Conservation (phyloP, 371 early-diverging fungal genomes). For the Chytridium lagenaria region DNA sequence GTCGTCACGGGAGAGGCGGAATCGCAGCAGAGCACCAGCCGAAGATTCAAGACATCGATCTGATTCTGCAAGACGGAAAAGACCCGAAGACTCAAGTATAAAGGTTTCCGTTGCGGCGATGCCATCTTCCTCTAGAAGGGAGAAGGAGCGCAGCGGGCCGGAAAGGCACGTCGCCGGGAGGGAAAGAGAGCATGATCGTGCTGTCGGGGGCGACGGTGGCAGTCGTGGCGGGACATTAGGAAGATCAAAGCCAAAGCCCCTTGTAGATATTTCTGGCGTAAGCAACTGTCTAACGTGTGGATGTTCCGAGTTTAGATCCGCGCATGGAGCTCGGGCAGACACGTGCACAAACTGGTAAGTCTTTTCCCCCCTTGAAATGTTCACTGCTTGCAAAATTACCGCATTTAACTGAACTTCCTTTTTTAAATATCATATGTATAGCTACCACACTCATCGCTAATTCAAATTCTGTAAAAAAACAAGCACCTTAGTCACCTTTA, state of each 20-base stretch:
- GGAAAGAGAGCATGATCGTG: conserved; percentile 18
- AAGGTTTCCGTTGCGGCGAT: neutral
- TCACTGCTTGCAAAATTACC: neutral
- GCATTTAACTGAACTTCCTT: neutral
- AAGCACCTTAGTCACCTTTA: too few species aligned
- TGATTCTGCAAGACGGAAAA: neutral
- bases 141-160: neutral
- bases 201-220: too few species aligned
- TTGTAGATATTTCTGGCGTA: conserved; percentile 37
- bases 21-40: conserved; percentile 6
- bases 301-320: conserved; percentile 37
- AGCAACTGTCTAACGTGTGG: conserved; percentile 43
- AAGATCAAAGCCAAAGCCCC: conserved; percentile 23
- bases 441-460: too few species aligned
- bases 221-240: neutral
- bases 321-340: conserved; percentile 14
- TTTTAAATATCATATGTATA: neutral
- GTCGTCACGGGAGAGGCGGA: conserved; percentile 8
- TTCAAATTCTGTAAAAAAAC: too few species aligned
- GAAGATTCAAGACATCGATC: neutral
- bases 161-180: neutral
- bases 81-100: too few species aligned
- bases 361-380: neutral
- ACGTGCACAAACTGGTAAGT: conserved; percentile 32
- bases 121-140: neutral